A percentile compares a stretch with the other conserved stretches of the same genome.
Evolutionary conservation across 768 basidiomycete genomes (phyloP).

Genomic region (Termitomyces sp.): DNA sequence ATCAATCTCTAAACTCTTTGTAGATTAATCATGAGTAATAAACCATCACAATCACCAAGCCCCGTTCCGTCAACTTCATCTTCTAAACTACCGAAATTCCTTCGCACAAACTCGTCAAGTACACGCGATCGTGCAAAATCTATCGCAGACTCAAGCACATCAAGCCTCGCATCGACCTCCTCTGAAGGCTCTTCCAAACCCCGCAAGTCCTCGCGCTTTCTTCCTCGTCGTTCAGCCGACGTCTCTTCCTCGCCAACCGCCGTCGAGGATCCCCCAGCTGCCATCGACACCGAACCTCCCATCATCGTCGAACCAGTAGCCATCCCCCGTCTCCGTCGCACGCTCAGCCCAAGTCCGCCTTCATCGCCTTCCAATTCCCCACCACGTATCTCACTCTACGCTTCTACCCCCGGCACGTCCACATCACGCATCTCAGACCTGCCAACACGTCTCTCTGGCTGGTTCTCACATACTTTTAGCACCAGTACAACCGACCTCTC

Average conservation of each 20-base stretch:
- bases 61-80: too few species aligned
- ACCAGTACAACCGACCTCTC: slow-evolving; percentile 68
- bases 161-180: slow-evolving; percentile 28
- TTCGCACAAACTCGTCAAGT: slow-evolving; percentile 45
- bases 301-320: slow-evolving; percentile 62
- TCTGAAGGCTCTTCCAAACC: slow-evolving; percentile 21
- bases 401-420: slow-evolving; percentile 29
- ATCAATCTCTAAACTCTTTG: neutral
- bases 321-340: slow-evolving; percentile 43
- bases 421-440: slow-evolving; percentile 56
- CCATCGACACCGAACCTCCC: slow-evolving; percentile 34
- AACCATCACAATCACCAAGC: neutral
- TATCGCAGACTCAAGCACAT: slow-evolving; percentile 33
- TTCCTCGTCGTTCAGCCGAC: slow-evolving; percentile 18
- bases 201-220: slow-evolving; percentile 27
- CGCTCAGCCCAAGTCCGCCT: slow-evolving; percentile 30
- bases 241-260: neutral
- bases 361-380: slow-evolving; percentile 21
- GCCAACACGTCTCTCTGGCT: slow-evolving; percentile 70
- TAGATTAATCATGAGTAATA: neutral
- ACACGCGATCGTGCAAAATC: slow-evolving; percentile 57
- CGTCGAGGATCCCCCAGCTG: neutral
- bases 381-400: slow-evolving; percentile 28
- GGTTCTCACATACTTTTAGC: slow-evolving; percentile 77
- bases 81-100: slow-evolving; percentile 45